These are phyloP conservation scores for Suillus subaureus DNA, from an alignment of 768 basidiomycete genomes.

Conservation along the genomic window DNA sequence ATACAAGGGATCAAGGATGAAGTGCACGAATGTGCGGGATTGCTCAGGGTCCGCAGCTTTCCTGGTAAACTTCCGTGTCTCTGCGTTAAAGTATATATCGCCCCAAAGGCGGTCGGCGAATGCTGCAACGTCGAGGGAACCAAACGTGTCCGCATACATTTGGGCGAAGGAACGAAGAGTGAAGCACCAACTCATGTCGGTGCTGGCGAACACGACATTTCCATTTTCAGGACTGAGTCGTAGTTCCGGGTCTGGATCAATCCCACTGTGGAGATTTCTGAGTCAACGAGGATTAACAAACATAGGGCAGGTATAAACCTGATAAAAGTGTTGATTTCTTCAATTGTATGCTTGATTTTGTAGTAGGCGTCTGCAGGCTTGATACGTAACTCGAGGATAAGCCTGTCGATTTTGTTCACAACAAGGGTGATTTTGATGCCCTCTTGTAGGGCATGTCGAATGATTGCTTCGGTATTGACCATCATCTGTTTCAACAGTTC, in stretches of 20 bases:
- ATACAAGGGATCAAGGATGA: conserved; percentile 94
- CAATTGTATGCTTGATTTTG: conserved; percentile 98
- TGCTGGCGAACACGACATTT: conserved; percentile 96
- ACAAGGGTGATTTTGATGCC: conserved; percentile 88
- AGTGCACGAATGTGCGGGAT: conserved; percentile 89
- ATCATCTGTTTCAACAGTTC: conserved; percentile 60
- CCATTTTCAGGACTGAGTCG: conserved; percentile 93
- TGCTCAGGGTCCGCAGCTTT: conserved; percentile 81
- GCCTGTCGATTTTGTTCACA: conserved; percentile 96
- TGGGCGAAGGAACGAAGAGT: conserved; percentile 92
- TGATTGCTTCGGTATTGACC: conserved; percentile 87
- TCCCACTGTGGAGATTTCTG: conserved; percentile 47
- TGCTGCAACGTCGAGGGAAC: conserved; percentile 77
- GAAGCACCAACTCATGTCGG: conserved; percentile 98
- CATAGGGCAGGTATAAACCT: conserved; percentile 51
- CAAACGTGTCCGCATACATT: conserved; percentile 94
- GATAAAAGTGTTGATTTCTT: conserved; percentile 97
- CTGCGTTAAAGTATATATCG: conserved; percentile 90
- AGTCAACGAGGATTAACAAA: conserved; percentile 2
- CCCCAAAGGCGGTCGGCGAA: conserved; percentile 97
- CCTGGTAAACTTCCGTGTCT: conserved; percentile 86
- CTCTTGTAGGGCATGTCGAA: conserved; percentile 90
- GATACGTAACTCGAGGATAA: conserved; percentile 94
- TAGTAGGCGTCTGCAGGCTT: conserved; percentile 97
- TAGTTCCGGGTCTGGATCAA: conserved; percentile 86